Evolutionary conservation across 148 eudicot genomes (phyloP).

Genomic region (Persicaria tinctoria): DNA sequence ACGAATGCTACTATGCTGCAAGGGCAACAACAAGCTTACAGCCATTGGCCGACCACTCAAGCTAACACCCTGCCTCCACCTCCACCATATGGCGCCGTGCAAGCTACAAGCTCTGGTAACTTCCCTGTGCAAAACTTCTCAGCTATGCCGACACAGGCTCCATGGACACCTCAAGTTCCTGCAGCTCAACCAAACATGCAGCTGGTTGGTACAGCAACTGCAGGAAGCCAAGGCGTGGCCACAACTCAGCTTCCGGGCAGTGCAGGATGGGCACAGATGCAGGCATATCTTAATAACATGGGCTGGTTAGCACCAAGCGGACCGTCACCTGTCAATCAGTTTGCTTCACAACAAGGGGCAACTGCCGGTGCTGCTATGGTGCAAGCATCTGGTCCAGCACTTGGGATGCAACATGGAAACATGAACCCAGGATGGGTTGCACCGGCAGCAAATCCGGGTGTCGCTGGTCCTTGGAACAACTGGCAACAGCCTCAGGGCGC

Average conservation of each 20-base stretch:
- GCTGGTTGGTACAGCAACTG: constrained; percentile 30
- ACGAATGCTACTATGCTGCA: constrained; percentile 1
- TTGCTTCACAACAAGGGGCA: constrained; percentile 15
- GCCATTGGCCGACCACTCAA: constrained; percentile 48
- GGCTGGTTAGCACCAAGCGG: constrained; percentile 46
- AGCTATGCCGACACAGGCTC: constrained; percentile 23
- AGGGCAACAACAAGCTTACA: constrained; percentile 32
- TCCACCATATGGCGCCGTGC: constrained; percentile 30
- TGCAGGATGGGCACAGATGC: constrained; percentile 19
- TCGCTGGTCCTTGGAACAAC: constrained; percentile 42
- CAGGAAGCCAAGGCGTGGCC: constrained; percentile 34
- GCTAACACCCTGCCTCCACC: constrained; percentile 22
- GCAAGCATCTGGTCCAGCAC: constrained; percentile 26
- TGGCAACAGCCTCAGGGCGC: constrained; percentile 36
- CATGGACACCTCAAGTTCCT: constrained; percentile 33
- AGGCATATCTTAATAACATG: constrained; percentile 42
- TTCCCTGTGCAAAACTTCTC: constrained; percentile 18
- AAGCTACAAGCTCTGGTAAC: constrained; percentile 36
- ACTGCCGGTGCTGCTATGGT: constrained; percentile 31
- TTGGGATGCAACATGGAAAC: constrained; percentile 29
- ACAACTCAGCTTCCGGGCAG: constrained; percentile 11
- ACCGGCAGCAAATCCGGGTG: constrained; percentile 37
- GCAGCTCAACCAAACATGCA: constrained; percentile 36
- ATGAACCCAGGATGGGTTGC: constrained; percentile 37
- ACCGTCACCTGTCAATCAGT: constrained; percentile 2